Conservation (phyloP, 495 filamentous ascomycete genomes). For the Neurospora pannonica region DNA sequence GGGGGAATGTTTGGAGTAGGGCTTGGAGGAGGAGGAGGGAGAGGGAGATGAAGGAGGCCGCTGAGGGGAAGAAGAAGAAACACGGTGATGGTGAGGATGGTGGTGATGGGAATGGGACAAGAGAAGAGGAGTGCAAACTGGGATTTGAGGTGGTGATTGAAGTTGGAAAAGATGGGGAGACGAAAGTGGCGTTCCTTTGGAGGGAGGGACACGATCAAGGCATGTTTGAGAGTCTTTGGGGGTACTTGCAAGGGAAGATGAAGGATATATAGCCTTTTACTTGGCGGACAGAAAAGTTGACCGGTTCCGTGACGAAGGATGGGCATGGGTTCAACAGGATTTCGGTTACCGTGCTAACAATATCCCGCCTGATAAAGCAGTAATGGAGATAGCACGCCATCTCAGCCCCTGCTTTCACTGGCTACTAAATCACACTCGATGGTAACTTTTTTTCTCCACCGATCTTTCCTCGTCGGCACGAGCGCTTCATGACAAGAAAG, state of each 20-base stretch:
- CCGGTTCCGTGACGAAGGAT: no score
- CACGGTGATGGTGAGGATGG: not conserved
- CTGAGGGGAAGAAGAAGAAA: not conserved
- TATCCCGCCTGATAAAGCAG: no score
- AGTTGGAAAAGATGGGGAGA: conserved; percentile 5
- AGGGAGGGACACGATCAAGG: conserved; percentile 62
- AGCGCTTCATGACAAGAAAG: not conserved
- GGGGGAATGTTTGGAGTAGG: conserved; percentile 43
- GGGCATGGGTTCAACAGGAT: no score
- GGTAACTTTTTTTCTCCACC: not conserved
- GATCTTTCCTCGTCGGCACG: not conserved
- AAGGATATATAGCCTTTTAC: not conserved
- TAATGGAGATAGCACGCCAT: no score
- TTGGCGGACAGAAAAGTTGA: not conserved
- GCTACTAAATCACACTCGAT: no score
- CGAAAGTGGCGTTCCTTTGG: conserved; percentile 55
- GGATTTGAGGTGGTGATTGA: conserved; percentile 19
- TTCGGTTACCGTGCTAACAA: no score
- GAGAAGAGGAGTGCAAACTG: conserved; percentile 10
- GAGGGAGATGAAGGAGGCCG: conserved; percentile 2
- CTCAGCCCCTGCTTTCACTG: no score
- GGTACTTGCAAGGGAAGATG: conserved; percentile 46
- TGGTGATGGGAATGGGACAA: not conserved
- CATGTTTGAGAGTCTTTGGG: conserved; percentile 83
- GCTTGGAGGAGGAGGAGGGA: conserved; percentile 32